Percentiles rank a stretch among this genome's conserved stretches.
phyloP scores from a whole-genome alignment of 352 stramenopile genomes.

The Blastocystis sp. region DNA sequence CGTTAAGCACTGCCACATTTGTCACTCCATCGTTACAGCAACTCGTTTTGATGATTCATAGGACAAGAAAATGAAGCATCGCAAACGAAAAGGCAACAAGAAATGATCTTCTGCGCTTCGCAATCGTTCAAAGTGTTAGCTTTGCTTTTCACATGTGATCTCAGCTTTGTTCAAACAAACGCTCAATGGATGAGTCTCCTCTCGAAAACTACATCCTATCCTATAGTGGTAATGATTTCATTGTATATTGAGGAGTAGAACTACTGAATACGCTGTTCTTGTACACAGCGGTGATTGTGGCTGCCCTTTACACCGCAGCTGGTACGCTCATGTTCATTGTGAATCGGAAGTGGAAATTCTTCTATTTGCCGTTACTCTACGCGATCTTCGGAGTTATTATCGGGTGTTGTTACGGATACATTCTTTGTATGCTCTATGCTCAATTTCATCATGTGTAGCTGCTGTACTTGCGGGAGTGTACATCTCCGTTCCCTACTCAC shows the following conservation, averaged over 20 bases:
- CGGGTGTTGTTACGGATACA: slow-evolving; percentile 30
- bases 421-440: slow-evolving; percentile 16
- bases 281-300: slow-evolving; percentile 22
- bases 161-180: no score
- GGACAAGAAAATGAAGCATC: not conserved
- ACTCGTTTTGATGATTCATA: not conserved
- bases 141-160: not conserved
- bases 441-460: not conserved
- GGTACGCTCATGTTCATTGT: slow-evolving; percentile 35
- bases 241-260: not conserved
- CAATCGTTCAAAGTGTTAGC: not conserved
- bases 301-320: not conserved
- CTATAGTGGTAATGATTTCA: slow-evolving; percentile 11
- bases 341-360: slow-evolving; percentile 39
- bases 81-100: not conserved
- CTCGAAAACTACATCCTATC: slow-evolving; percentile 56
- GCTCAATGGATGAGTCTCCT: not conserved
- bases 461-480: slow-evolving; percentile 43
- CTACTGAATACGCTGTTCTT: slow-evolving; percentile 26
- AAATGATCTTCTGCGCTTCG: not conserved
- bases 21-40: not conserved
- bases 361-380: slow-evolving; percentile 56
- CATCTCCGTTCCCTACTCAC: slow-evolving; percentile 66
- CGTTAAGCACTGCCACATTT: not conserved
- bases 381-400: slow-evolving; percentile 24